A percentile compares a stretch with the other conserved stretches of the same genome.
Conservation (phyloP, 164 flowering plant genomes). For the Macadamia tetraphylla region DNA sequence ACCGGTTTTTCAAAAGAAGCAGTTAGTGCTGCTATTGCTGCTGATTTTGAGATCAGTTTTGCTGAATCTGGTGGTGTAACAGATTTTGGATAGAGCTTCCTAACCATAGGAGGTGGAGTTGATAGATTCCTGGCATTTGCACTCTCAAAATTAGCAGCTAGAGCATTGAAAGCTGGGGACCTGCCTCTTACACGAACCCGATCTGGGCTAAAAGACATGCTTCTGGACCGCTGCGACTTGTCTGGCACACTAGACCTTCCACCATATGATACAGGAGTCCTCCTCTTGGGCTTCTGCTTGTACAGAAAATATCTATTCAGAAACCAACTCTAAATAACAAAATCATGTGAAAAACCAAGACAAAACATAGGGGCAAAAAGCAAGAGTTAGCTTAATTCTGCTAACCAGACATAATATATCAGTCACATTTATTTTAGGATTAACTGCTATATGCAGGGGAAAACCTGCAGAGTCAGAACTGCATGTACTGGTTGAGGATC, state of each 20-base stretch:
- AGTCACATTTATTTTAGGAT: no score
- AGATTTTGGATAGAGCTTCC: constrained; percentile 88
- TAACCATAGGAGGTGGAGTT: constrained; percentile 89
- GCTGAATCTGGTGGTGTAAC: constrained; percentile 55
- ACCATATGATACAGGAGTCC: constrained; percentile 69
- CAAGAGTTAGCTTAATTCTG: not conserved
- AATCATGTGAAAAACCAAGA: not conserved
- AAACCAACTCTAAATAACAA: not conserved
- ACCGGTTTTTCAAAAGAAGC: no score
- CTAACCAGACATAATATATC: no score
- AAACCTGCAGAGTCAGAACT: no score
- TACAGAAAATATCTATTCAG: constrained; percentile 13
- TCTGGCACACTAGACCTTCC: constrained; percentile 92
- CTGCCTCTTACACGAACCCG: constrained; percentile 96
- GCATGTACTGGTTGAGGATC: no score
- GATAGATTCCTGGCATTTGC: constrained; percentile 83
- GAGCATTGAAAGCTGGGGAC: constrained; percentile 94
- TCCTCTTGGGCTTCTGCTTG: constrained; percentile 87
- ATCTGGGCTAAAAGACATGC: constrained; percentile 98
- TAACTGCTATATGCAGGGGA: no score
- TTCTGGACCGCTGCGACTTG: constrained; percentile 90
- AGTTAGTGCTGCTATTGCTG: no score
- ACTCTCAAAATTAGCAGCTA: constrained; percentile 88
- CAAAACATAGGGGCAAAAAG: not conserved
- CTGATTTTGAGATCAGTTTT: constrained; percentile 30